Conservation (phyloP, 1,139 yeast species). For the Hyphopichia buzzinii region DNA sequence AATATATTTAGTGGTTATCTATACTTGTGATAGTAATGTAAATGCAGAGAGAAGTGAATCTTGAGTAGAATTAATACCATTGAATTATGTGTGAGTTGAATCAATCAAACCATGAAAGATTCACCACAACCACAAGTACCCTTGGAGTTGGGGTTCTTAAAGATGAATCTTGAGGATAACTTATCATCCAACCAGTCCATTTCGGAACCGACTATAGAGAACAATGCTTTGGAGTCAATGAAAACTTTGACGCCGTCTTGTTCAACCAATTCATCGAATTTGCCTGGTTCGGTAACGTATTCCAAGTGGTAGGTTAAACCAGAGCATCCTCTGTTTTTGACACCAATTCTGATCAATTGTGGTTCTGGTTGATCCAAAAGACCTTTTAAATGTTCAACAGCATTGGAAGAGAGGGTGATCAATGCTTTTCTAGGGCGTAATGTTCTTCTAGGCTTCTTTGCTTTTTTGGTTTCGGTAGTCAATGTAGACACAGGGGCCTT, state of each 20-base stretch:
- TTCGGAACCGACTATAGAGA: conserved; percentile 92
- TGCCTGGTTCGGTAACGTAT: conserved; percentile 85
- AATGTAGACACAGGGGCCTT: conserved; percentile 6
- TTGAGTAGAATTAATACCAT: neutral
- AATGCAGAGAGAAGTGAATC: conserved; percentile 1
- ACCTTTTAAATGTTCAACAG: conserved; percentile 65
- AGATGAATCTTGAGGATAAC: conserved; percentile 82
- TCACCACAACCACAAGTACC: conserved; percentile 99
- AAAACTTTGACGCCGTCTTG: conserved; percentile 93
- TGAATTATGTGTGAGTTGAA: neutral
- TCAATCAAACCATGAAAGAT: conserved; percentile 80
- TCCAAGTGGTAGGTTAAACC: conserved; percentile 90
- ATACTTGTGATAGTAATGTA: neutral
- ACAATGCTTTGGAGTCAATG: conserved; percentile 92
- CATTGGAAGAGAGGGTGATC: conserved; percentile 72
- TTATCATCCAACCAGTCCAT: conserved; percentile 99
- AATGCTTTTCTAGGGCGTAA: conserved; percentile 84
- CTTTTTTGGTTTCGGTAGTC: conserved; percentile 11
- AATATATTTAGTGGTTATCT: neutral
- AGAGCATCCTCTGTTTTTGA: conserved; percentile 94
- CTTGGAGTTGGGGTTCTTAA: conserved; percentile 92
- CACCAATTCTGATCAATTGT: conserved; percentile 86
- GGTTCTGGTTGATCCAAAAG: conserved; percentile 82
- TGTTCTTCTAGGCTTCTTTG: conserved; percentile 58
- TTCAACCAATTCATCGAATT: conserved; percentile 87